phyloP scores from a whole-genome alignment of 176 grass and related monocot species.

The Aegilops sharonensis region DNA sequence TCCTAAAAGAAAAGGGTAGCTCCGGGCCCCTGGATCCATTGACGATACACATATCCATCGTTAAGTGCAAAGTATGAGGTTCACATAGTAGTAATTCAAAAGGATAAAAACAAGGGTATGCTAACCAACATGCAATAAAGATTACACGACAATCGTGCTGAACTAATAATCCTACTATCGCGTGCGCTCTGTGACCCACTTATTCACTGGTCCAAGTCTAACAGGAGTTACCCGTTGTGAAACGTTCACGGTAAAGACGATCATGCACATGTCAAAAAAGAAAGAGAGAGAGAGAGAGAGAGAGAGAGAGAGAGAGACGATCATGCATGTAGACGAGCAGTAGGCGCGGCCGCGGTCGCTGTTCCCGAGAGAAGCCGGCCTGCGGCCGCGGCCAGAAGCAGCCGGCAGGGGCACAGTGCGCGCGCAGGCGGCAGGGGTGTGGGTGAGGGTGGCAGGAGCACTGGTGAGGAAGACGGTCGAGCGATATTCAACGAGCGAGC shows the following conservation, averaged over 20 bases:
- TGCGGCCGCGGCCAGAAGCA: background rate
- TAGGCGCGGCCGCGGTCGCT: conserved; percentile 6
- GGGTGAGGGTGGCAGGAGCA: background rate
- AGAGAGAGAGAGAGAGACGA: background rate
- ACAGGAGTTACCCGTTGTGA: background rate
- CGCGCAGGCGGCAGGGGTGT: conserved; percentile 14
- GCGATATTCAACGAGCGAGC: background rate
- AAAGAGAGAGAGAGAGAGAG: no score
- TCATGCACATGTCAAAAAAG: no score
- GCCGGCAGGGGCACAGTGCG: conserved; percentile 12
- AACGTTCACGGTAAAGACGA: background rate
- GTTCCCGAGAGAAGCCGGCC: conserved; percentile 37
- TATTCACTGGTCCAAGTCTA: background rate
- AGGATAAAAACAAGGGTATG: no score
- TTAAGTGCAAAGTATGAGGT: no score
- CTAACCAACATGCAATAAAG: no score
- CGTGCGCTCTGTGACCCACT: background rate
- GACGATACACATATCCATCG: no score
- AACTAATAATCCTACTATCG: no score
- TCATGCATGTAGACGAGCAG: conserved; percentile 22
- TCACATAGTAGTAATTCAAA: no score
- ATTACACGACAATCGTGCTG: no score
- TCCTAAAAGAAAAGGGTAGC: no score
- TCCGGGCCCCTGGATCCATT: no score
- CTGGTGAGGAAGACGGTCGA: background rate